These are phyloP conservation scores for Crotalaria pallida DNA, from an alignment of 306 rosid genomes.

Conservation along the genomic window DNA sequence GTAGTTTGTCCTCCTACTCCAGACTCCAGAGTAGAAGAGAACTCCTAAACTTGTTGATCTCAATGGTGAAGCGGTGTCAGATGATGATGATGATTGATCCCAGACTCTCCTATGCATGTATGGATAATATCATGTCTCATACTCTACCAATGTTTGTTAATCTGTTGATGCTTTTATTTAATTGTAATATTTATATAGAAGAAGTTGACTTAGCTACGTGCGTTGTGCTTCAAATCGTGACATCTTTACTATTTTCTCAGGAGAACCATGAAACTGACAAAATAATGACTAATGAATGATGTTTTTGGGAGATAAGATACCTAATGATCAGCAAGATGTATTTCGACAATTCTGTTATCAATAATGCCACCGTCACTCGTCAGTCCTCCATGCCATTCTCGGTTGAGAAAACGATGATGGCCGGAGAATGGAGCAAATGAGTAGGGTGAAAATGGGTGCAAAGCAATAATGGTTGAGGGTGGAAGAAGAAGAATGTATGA, in stretches of 20 bases:
- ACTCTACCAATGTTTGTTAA: slow-evolving; percentile 6
- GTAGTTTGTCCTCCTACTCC: slow-evolving; percentile 90
- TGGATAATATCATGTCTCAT: slow-evolving; percentile 26
- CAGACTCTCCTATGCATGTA: slow-evolving; percentile 70
- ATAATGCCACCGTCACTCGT: too few species aligned
- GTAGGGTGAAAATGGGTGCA: too few species aligned
- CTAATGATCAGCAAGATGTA: slow-evolving; percentile 82
- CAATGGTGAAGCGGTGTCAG: slow-evolving; percentile 93
- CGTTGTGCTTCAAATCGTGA: background rate
- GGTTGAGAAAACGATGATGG: too few species aligned
- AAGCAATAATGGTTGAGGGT: too few species aligned
- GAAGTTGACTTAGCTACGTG: background rate
- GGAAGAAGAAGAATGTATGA: too few species aligned
- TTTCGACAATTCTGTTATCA: slow-evolving; percentile 90
- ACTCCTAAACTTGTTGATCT: slow-evolving; percentile 94
- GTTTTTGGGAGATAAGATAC: slow-evolving; percentile 97
- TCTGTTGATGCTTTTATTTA: background rate
- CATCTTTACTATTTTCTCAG: slow-evolving; percentile 32
- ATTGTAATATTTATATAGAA: background rate
- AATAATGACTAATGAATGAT: slow-evolving; percentile 88
- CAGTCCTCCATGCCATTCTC: too few species aligned
- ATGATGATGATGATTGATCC: slow-evolving; percentile 72
- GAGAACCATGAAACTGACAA: slow-evolving; percentile 52
- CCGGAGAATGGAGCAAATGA: too few species aligned
- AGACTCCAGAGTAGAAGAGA: slow-evolving; percentile 97